These are phyloP conservation scores for Phaeoacremonium minimum DNA, from an alignment of 2,329 filamentous ascomycete species.

Conservation along the genomic window DNA sequence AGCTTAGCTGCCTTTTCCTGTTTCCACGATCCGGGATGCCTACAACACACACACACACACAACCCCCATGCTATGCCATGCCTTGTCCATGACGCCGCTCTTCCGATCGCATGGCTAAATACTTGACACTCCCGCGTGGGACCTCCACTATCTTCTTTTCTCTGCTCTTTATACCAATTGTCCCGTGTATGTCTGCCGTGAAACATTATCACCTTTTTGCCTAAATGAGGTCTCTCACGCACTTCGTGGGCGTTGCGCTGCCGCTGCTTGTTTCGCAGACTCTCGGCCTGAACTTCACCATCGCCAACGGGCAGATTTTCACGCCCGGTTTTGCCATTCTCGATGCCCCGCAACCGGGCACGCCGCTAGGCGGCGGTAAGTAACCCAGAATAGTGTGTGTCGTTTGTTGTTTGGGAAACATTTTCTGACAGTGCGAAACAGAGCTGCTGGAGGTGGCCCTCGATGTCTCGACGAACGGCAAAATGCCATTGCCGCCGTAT, in stretches of 20 bases:
- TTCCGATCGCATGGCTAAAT: neutral
- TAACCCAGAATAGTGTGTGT: conserved; percentile 9
- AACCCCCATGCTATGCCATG: too few relatives aligned
- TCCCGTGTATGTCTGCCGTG: neutral
- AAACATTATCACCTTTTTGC: neutral
- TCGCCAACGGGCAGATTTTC: conserved; percentile 62
- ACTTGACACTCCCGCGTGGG: conserved; percentile 1
- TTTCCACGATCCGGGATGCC: too few relatives aligned
- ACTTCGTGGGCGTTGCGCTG: conserved; percentile 10
- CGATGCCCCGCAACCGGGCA: conserved; percentile 61
- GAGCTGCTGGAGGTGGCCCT: conserved; percentile 59
- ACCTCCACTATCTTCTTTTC: neutral
- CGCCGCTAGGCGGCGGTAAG: conserved; percentile 59
- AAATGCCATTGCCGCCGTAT: conserved; percentile 54
- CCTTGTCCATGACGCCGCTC: neutral
- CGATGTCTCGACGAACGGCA: conserved; percentile 63
- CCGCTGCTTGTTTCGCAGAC: conserved; percentile 19
- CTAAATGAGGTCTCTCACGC: neutral
- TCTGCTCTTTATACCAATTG: neutral
- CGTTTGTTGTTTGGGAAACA: too few relatives aligned
- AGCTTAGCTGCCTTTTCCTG: too few relatives aligned
- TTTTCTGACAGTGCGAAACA: conserved; percentile 32
- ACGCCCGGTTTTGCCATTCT: conserved; percentile 66
- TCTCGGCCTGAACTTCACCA: conserved; percentile 44
- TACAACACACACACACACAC: too few relatives aligned